Percentiles rank a stretch among this genome's conserved stretches.
phyloP scores from a whole-genome alignment of 169 alveolate species.

The Eimeria tenella region DNA sequence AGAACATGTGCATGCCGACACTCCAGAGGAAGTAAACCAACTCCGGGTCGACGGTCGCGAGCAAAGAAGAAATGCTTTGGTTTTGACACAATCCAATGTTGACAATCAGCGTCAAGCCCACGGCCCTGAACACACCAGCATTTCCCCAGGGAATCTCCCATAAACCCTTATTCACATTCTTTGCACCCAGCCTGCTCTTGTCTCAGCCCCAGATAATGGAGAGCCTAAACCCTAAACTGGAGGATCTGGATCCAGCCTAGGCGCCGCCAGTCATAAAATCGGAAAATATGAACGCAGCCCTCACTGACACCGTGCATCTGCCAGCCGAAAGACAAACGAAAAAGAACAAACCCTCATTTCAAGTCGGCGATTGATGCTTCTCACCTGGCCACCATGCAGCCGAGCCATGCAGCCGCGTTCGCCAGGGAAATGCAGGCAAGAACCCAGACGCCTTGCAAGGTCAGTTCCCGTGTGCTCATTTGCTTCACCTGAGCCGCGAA shows the following conservation, averaged over 20 bases:
- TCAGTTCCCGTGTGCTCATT: constrained; percentile 53
- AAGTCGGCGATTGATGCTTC: too few species aligned
- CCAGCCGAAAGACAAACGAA: too few species aligned
- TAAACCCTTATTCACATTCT: too few species aligned
- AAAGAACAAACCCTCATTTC: too few species aligned
- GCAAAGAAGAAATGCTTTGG: constrained; percentile 47
- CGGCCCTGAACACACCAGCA: not conserved
- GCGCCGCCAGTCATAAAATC: too few species aligned
- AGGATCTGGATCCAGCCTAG: too few species aligned
- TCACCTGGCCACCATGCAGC: constrained; percentile 62
- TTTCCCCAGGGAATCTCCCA: too few species aligned
- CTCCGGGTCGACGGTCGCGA: constrained; percentile 74
- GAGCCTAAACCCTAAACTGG: too few species aligned
- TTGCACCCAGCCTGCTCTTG: too few species aligned
- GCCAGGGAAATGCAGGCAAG: constrained; percentile 43
- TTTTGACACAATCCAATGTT: constrained; percentile 36
- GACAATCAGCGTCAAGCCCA: constrained; percentile 35
- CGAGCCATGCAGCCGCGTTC: constrained; percentile 71
- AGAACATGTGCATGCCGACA: constrained; percentile 61
- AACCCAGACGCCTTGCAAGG: constrained; percentile 49
- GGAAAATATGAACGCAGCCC: not conserved
- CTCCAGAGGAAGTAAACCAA: constrained; percentile 74
- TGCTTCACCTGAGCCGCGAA: constrained; percentile 26
- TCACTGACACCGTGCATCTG: not conserved
- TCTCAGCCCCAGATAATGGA: too few species aligned